Percentiles rank a stretch among this genome's conserved stretches.
Conservation (phyloP, 1,284 basidiomycete genomes). For the Ganoderma lucidum region DNA sequence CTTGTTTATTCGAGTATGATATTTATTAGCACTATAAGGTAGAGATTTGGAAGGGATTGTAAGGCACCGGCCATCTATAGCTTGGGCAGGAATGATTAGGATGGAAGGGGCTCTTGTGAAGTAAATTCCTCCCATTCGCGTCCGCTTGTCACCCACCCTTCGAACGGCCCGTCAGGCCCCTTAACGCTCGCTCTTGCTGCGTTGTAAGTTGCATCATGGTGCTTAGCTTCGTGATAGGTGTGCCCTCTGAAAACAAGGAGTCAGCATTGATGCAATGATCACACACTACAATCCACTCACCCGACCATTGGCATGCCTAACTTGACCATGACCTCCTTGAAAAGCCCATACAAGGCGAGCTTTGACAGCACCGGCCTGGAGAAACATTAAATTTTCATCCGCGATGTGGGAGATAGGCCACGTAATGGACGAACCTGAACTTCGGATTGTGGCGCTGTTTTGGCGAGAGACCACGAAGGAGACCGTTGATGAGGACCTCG, state of each 20-base stretch:
- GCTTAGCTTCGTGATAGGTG: slow-evolving; percentile 38
- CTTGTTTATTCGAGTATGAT: neutral
- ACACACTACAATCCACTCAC: slow-evolving; percentile 7
- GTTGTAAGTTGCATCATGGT: slow-evolving; percentile 34
- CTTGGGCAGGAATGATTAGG: neutral
- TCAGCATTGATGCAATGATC: neutral
- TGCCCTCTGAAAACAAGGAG: slow-evolving; percentile 3
- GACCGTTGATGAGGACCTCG: slow-evolving; percentile 79
- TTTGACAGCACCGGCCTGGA: slow-evolving; percentile 45
- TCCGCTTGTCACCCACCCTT: slow-evolving; percentile 44
- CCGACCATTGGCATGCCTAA: slow-evolving; percentile 2
- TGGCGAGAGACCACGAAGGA: slow-evolving; percentile 76
- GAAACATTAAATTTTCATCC: neutral
- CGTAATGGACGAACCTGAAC: slow-evolving; percentile 56
- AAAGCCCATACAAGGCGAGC: slow-evolving; percentile 39
- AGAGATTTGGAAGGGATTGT: too few species aligned
- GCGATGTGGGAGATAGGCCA: neutral
- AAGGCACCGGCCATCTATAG: too few species aligned
- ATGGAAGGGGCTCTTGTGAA: slow-evolving; percentile 11
- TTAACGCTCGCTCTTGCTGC: slow-evolving; percentile 35
- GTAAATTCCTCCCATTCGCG: slow-evolving; percentile 43
- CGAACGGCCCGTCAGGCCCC: slow-evolving; percentile 38
- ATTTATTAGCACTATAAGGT: neutral
- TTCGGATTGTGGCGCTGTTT: slow-evolving; percentile 70
- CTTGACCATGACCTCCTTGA: slow-evolving; percentile 15